Evolutionary conservation across 805 yeast species (phyloP).

Genomic region (Suhomyces kilbournensis): DNA sequence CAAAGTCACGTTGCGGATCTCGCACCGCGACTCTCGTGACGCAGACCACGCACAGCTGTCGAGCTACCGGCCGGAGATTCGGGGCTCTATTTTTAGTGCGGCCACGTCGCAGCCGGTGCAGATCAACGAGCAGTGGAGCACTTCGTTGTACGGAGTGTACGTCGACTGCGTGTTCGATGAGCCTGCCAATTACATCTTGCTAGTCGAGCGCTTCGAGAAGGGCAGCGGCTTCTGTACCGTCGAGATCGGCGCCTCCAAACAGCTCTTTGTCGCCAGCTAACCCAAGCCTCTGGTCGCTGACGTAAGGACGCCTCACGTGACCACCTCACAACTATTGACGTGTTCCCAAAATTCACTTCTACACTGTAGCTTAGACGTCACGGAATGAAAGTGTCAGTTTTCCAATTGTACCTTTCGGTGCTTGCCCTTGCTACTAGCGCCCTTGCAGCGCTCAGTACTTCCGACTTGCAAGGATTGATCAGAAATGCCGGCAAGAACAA

Average conservation of each 20-base stretch:
- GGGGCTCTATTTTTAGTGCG: conserved; percentile 43
- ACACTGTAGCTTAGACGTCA: not conserved
- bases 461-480: conserved; percentile 19
- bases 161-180: conserved; percentile 24
- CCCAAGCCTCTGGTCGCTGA: not conserved
- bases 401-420: conserved; percentile 8
- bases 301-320: not conserved
- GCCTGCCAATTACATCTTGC: conserved; percentile 33
- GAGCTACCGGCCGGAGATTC: conserved; percentile 44
- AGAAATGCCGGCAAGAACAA: conserved; percentile 15
- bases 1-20: conserved; percentile 23
- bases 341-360: not conserved
- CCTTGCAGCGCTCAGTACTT: conserved; percentile 21
- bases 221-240: conserved; percentile 41
- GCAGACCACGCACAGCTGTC: conserved; percentile 8
- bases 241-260: not conserved
- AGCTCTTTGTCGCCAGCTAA: not conserved
- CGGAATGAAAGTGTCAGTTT: not conserved
- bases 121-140: conserved; percentile 39
- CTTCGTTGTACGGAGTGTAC: conserved; percentile 44
- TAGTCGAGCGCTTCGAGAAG: conserved; percentile 49
- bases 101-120: conserved; percentile 26
- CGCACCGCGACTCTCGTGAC: conserved; percentile 14
- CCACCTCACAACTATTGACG: not conserved
- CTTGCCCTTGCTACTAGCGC: conserved; percentile 13